phyloP scores from a whole-genome alignment of 768 basidiomycete genomes.

The Hericium erinaceus region DNA sequence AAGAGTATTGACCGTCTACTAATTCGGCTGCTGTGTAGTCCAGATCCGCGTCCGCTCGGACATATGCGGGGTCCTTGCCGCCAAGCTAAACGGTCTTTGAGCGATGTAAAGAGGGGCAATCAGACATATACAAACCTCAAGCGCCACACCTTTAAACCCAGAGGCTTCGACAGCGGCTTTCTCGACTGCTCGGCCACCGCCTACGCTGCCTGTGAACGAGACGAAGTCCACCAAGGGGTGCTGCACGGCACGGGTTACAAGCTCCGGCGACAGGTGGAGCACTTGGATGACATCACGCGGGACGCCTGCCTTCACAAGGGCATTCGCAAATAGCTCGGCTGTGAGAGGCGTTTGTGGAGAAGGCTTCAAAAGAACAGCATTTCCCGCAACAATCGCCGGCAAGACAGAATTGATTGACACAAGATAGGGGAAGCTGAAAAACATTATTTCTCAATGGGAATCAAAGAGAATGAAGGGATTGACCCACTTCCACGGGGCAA shows the following conservation, averaged over 20 bases:
- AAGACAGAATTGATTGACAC: conserved; percentile 86
- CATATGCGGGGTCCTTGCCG: conserved; percentile 97
- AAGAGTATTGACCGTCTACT: conserved; percentile 65
- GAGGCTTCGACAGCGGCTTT: conserved; percentile 52
- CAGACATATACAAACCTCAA: conserved; percentile 51
- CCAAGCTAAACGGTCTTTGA: conserved; percentile 55
- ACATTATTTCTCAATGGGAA: background rate
- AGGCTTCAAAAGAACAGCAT: conserved; percentile 87
- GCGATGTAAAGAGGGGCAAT: background rate
- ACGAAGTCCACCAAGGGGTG: conserved; percentile 71
- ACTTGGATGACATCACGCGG: conserved; percentile 69
- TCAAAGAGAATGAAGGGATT: background rate
- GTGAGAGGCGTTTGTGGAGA: conserved; percentile 92
- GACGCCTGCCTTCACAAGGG: conserved; percentile 68
- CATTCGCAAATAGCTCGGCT: conserved; percentile 69
- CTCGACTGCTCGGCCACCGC: conserved; percentile 66
- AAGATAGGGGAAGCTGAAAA: conserved; percentile 74
- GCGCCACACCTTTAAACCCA: conserved; percentile 79
- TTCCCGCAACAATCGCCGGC: conserved; percentile 86
- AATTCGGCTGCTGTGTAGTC: conserved; percentile 77
- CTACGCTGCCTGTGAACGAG: conserved; percentile 86
- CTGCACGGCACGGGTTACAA: conserved; percentile 51
- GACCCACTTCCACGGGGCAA: conserved; percentile 88
- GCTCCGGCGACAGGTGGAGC: conserved; percentile 57
- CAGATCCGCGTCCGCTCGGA: conserved; percentile 77